A percentile compares a stretch with the other conserved stretches of the same genome.
Conservation (phyloP, 2,329 filamentous ascomycete genomes). For the Bretziella fagacearum region DNA sequence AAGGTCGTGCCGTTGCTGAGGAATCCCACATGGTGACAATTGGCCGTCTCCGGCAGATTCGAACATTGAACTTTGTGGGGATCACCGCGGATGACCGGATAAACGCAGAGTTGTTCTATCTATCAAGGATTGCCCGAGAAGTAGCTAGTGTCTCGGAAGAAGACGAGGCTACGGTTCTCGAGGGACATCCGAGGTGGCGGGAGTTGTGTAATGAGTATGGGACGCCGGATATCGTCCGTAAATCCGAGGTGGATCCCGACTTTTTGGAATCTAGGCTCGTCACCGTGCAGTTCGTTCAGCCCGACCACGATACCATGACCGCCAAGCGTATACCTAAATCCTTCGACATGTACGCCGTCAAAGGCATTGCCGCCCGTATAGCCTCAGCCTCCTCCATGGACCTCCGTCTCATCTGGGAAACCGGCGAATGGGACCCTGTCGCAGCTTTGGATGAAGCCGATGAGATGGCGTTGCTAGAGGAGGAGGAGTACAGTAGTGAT, state of each 20-base stretch:
- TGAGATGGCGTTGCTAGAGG: constrained; percentile 26
- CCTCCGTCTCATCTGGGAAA: constrained; percentile 66
- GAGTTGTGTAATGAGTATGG: constrained; percentile 65
- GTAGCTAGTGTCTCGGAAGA: constrained; percentile 41
- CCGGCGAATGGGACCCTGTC: constrained; percentile 75
- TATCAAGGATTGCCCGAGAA: constrained; percentile 65
- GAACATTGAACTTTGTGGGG: constrained; percentile 53
- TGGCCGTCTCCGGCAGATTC: constrained; percentile 52
- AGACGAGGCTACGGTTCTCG: constrained; percentile 36
- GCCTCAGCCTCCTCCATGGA: constrained; percentile 47
- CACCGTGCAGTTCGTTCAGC: constrained; percentile 36
- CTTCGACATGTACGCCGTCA: constrained; percentile 65
- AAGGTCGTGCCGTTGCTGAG: constrained; percentile 27
- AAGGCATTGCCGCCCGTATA: constrained; percentile 58
- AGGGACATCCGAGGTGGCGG: constrained; percentile 51
- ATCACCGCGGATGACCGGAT: constrained; percentile 58
- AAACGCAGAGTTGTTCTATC: constrained; percentile 88
- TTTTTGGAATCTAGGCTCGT: constrained; percentile 68
- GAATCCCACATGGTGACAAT: constrained; percentile 82
- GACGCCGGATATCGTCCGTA: constrained; percentile 45
- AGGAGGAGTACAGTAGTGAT: constrained; percentile 34
- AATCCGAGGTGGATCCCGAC: constrained; percentile 48
- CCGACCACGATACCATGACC: constrained; percentile 19
- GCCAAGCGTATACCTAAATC: constrained; percentile 48
- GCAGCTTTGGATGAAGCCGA: constrained; percentile 43